Conservation (phyloP, 2,329 filamentous ascomycete genomes). For the Colletotrichum aenigma region DNA sequence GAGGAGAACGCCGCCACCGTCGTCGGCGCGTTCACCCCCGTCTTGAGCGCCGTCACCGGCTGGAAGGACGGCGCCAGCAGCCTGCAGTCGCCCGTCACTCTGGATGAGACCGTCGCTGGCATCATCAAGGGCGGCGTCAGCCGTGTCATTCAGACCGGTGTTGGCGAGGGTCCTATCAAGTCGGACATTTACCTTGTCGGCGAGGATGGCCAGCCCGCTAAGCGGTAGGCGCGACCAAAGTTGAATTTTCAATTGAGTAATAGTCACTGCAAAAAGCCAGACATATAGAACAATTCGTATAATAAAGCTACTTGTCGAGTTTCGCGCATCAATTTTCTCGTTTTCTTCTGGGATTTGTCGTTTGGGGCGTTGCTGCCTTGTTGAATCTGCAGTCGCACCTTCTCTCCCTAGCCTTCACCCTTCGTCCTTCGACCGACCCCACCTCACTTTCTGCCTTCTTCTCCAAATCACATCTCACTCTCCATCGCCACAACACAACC, state of each 20-base stretch:
- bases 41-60: constrained; percentile 68
- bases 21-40: constrained; percentile 76
- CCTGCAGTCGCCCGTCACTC: constrained; percentile 56
- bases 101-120: constrained; percentile 69
- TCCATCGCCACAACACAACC: not conserved
- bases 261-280: not conserved
- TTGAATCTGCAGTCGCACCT: not conserved
- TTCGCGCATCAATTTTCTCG: not conserved
- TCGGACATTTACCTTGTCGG: constrained; percentile 78
- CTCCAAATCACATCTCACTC: not conserved
- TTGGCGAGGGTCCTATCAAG: constrained; percentile 86
- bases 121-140: constrained; percentile 80
- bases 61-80: constrained; percentile 69
- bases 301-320: not conserved
- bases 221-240: constrained; percentile 22
- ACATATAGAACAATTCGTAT: not conserved
- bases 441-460: not conserved
- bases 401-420: not conserved
- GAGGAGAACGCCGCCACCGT: constrained; percentile 77
- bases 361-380: not conserved
- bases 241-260: not conserved
- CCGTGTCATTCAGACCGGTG: constrained; percentile 87
- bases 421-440: not conserved
- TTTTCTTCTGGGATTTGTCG: not conserved
- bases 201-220: constrained; percentile 61